These are phyloP conservation scores for Raffaelea albimanens DNA, from an alignment of 2,329 filamentous ascomycete genomes.

Conservation along the genomic window DNA sequence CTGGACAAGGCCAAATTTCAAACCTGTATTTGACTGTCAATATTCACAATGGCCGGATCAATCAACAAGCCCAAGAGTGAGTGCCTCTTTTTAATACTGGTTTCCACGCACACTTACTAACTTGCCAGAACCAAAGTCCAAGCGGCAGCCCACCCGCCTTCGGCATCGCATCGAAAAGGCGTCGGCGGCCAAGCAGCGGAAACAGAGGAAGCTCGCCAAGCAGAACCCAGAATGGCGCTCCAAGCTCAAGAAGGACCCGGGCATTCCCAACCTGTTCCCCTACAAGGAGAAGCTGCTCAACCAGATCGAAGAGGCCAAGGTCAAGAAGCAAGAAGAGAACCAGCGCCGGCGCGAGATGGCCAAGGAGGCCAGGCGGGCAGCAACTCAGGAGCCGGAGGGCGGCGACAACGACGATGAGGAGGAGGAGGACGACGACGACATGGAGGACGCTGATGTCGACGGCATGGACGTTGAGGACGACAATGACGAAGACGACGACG, in stretches of 20 bases:
- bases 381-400: constrained; percentile 30
- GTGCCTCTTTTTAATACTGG: no score
- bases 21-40: background rate
- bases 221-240: constrained; percentile 97
- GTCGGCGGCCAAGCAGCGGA: constrained; percentile 81
- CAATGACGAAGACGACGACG: constrained; percentile 51
- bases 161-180: constrained; percentile 95
- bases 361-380: constrained; percentile 53
- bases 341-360: constrained; percentile 62
- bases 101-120: no score
- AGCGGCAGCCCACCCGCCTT: constrained; percentile 80
- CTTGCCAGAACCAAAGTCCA: constrained; percentile 79
- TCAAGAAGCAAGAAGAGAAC: constrained; percentile 71
- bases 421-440: constrained; percentile 48
- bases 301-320: constrained; percentile 84
- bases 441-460: constrained; percentile 46
- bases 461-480: constrained; percentile 53
- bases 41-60: constrained; percentile 38
- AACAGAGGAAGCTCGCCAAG: constrained; percentile 79
- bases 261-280: constrained; percentile 93
- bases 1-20: background rate
- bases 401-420: constrained; percentile 37
- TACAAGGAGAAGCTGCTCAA: constrained; percentile 94
- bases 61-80: constrained; percentile 46
- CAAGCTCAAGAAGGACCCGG: constrained; percentile 93